A percentile compares a stretch with the other conserved stretches of the same genome.
Evolutionary conservation across 306 rosid genomes (phyloP).

Genomic region (Castanospermum australe): DNA sequence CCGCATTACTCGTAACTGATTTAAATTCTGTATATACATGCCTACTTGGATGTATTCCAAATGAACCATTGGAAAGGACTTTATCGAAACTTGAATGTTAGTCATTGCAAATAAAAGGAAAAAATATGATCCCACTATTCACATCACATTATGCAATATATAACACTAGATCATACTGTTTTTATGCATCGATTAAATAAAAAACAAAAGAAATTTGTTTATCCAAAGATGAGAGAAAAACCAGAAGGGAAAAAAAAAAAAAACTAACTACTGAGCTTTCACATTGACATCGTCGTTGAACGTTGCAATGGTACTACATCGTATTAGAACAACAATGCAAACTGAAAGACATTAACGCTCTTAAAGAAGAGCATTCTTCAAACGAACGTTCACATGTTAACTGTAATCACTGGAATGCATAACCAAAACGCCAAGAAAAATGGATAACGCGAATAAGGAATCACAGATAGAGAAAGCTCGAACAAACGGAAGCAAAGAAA

Average conservation of each 20-base stretch:
- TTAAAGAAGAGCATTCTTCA: neutral
- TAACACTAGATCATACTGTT: neutral
- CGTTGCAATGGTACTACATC: neutral
- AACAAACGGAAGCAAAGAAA: neutral
- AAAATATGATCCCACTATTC: neutral
- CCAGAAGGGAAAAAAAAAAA: neutral
- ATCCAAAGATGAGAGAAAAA: neutral
- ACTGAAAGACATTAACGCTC: neutral
- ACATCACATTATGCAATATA: neutral
- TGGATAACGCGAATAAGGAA: neutral
- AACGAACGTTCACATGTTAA: neutral
- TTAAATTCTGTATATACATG: no score
- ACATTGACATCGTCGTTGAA: neutral
- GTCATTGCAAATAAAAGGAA: neutral
- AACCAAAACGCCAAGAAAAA: neutral
- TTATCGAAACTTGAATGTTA: neutral
- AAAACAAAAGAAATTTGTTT: neutral
- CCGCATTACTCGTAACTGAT: neutral
- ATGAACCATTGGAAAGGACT: neutral
- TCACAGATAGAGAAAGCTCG: no score
- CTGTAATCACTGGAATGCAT: neutral
- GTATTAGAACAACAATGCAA: conserved; percentile 10
- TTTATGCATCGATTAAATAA: no score
- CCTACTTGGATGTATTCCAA: neutral
- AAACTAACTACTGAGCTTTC: neutral